Evolutionary conservation across 495 filamentous ascomycete genomes (phyloP), one percentile per base, ranked within the genome.

Genomic region (Antarctomyces pellizariae): DNA sequence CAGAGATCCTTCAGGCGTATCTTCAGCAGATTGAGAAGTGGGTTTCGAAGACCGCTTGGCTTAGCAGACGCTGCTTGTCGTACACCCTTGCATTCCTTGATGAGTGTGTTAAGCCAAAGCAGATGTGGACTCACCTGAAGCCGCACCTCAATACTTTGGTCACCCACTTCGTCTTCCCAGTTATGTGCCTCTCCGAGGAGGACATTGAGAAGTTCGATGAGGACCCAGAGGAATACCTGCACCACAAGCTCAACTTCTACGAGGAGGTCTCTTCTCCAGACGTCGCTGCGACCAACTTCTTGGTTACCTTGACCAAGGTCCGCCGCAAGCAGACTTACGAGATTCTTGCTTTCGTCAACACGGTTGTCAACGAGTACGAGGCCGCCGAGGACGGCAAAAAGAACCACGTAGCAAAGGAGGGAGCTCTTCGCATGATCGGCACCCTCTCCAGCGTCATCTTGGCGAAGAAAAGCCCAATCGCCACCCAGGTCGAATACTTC

Each of bases 401-500:
- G 57, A 72, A 75, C 44, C 74, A 90, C 25, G 60, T 90, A 19
- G 79, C 84, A 39, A 97, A 97, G 58, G 86, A 97, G 50, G 86
- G 86, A 36, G 86, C 86, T 13, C 48, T 97, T 32, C 61, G 89
- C 24, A 97, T 97, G 86, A 93, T 97, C 38, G 89, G 84, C 4
- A 95, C 86, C 1, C 50, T 97, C 24, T 71, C 86, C 1, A 74
- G 77, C 7, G 84, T 97, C 13, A 90, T 97, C 24, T 61, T 97
- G 17, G 80, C 78, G 26, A 97, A 95, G 59, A 92, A 91, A 58
- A 91, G 80, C 45, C 86, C 86, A 7, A 90, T 97, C 38, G 86
- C 86, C 19, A 73, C 89, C 37, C 79, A 93, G 52, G 84, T 93
- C n/a, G 86, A 97, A 50, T 92, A 86, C 43, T 97, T 97, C 60